Base-by-base conservation (phyloP, 495 filamentous ascomycete species). In the Neurospora hispaniola region DNA sequence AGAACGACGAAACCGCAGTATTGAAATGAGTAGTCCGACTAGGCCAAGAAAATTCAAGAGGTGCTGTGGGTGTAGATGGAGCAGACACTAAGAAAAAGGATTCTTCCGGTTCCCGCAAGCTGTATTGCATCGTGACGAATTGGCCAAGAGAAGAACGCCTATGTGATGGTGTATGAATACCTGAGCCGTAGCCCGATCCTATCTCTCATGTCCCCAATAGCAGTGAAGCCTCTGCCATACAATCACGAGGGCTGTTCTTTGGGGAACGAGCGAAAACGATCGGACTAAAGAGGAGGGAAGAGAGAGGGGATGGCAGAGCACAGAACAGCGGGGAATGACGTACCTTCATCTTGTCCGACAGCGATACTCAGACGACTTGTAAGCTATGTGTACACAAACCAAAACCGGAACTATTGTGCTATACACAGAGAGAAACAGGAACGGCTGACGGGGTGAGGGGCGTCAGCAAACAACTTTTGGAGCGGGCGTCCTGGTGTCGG, bases 301-400 rank as follows among this genome's bases (percentile, higher is more conserved):
- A 71, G 73, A 69, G 74, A 66, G 23, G 74, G 72, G 71, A 75
- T 71, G 75, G 72, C 71, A 76, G 71, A 69, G 71, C 70, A 62
- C 39, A 69, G 40, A 70, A 43, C 69, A 74, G 69, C 70, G 72
- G 77, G 73, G 78, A 78, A 83, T 84, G 80, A 81, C 84, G 81
- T 81, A 85, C 83, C 84, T 85, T 85, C 84, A 85, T 85, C 69
- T 80, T 85, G 71, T 77, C 72, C 74, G 74, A 72, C 74, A 74
- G 62, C 68, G 54, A 73, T 74, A 73, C 73, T 74, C 71, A 75
- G 43, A 54, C 66, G n/a, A 46, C 42, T 42, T 70, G 23, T 41
- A 70, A 71, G 70, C 72, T 69, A 71, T 70, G 62, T 69, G 39
- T 75, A 44, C 31, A 62, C 69, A 70, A 46, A 69, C 40, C 46